phyloP scores from a whole-genome alignment of 2,329 filamentous ascomycete genomes.

The Pseudogymnoascus sp. region DNA sequence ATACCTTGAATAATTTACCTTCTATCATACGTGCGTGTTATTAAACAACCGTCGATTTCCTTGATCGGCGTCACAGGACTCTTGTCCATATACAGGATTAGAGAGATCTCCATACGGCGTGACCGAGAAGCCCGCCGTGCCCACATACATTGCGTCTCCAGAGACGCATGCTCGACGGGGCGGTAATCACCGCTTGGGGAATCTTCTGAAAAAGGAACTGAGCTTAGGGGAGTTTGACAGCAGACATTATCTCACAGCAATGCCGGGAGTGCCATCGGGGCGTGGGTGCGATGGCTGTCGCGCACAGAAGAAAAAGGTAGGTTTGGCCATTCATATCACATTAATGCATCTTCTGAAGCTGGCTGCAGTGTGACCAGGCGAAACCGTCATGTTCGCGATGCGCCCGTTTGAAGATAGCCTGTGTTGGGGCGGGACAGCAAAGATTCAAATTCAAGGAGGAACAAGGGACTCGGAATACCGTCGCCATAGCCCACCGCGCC shows the following conservation, averaged over 20 bases:
- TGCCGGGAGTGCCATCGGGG: conserved; percentile 45
- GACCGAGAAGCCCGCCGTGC: not conserved
- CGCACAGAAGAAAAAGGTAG: conserved; percentile 47
- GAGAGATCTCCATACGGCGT: not conserved
- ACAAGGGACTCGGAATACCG: not conserved
- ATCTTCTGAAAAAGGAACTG: not conserved
- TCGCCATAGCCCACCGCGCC: not conserved
- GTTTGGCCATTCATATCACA: not conserved
- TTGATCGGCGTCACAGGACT: not conserved
- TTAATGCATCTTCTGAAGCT: not conserved
- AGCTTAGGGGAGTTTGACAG: not conserved
- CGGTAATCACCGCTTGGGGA: not conserved
- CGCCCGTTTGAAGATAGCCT: conserved; percentile 36
- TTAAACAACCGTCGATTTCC: not conserved
- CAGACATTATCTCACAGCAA: conserved; percentile 22
- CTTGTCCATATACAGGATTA: not conserved
- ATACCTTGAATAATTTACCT: not conserved
- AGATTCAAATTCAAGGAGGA: conserved; percentile 42
- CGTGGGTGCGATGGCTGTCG: conserved; percentile 44
- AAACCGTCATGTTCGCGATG: conserved; percentile 39
- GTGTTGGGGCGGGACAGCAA: conserved; percentile 39
- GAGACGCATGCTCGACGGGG: not conserved
- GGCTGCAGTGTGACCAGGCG: conserved; percentile 10
- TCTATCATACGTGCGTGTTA: not conserved
- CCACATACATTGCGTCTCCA: not conserved